These are phyloP conservation scores for Volvariella volvacea DNA, from an alignment of 1,284 basidiomycete species.

Conservation along the genomic window DNA sequence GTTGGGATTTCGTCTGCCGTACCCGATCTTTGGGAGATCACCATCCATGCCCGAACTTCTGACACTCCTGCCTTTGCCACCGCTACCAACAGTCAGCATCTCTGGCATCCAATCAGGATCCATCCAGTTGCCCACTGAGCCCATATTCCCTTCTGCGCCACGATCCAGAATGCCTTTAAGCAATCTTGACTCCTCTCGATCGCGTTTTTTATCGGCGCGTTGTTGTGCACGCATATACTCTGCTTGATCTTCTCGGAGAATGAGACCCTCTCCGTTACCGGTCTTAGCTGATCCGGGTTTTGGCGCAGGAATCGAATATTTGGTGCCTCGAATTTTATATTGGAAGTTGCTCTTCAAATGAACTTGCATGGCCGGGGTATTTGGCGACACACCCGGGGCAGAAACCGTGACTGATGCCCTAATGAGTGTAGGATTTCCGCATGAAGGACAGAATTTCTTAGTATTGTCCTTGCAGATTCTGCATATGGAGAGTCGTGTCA, in stretches of 20 bases:
- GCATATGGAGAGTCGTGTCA: conserved; percentile 8
- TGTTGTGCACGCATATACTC: conserved; percentile 83
- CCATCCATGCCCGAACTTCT: conserved; percentile 45
- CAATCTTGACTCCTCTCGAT: conserved; percentile 75
- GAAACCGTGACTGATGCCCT: conserved; percentile 88
- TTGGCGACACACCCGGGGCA: conserved; percentile 49
- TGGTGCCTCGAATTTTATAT: conserved; percentile 88
- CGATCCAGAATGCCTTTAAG: conserved; percentile 53
- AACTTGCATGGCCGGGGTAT: conserved; percentile 66
- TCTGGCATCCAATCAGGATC: conserved; percentile 96
- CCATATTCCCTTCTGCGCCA: conserved; percentile 37
- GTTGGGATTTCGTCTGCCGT: conserved; percentile 85
- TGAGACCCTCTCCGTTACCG: conserved; percentile 73
- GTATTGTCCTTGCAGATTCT: conserved; percentile 95
- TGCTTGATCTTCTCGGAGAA: conserved; percentile 86
- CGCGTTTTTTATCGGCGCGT: conserved; percentile 61
- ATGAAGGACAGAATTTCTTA: conserved; percentile 96
- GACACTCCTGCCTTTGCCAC: conserved; percentile 64
- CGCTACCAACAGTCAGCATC: conserved; percentile 70
- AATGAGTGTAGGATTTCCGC: conserved; percentile 89
- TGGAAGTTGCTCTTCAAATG: conserved; percentile 96
- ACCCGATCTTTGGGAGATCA: conserved; percentile 77
- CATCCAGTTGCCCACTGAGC: conserved; percentile 75
- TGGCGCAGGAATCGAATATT: conserved; percentile 89
- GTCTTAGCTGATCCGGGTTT: conserved; percentile 85